Evolutionary conservation across 176 grass and related monocot genomes (phyloP).

Genomic region (Pontederia paniculata): DNA sequence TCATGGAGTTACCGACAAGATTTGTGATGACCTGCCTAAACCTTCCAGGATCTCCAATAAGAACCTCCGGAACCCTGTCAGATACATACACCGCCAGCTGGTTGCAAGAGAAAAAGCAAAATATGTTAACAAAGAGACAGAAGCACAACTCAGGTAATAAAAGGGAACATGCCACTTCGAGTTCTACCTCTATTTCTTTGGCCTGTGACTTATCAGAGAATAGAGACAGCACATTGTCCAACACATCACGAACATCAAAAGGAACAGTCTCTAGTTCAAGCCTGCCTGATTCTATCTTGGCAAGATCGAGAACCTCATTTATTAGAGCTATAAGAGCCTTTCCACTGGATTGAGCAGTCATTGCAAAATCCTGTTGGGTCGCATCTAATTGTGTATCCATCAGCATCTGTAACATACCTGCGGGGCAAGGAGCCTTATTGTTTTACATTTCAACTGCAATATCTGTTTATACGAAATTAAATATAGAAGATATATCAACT

Average conservation of each 20-base stretch:
- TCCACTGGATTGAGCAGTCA: slow-evolving; percentile 69
- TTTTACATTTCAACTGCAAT: neutral
- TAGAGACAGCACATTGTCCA: slow-evolving; percentile 67
- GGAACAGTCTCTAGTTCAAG: slow-evolving; percentile 65
- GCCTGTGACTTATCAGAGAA: slow-evolving; percentile 69
- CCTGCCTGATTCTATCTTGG: slow-evolving; percentile 77
- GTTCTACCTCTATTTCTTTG: slow-evolving; percentile 60
- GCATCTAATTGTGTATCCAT: slow-evolving; percentile 72
- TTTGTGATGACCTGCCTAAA: slow-evolving; percentile 75
- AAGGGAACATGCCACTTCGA: neutral
- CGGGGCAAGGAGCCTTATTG: neutral
- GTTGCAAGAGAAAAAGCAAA: slow-evolving; percentile 3
- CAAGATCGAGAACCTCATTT: slow-evolving; percentile 81
- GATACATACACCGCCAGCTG: slow-evolving; percentile 65
- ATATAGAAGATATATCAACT: neutral
- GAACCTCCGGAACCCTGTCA: slow-evolving; percentile 48
- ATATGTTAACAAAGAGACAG: no score
- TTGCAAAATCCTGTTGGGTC: slow-evolving; percentile 70
- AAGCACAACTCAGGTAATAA: neutral
- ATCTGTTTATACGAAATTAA: slow-evolving; percentile 7
- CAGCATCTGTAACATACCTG: slow-evolving; percentile 85
- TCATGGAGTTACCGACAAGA: slow-evolving; percentile 77
- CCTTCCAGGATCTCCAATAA: slow-evolving; percentile 51
- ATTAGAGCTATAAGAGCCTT: slow-evolving; percentile 61
- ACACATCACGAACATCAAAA: slow-evolving; percentile 62